phyloP scores from a whole-genome alignment of 768 basidiomycete genomes.

The Boletus sp. region DNA sequence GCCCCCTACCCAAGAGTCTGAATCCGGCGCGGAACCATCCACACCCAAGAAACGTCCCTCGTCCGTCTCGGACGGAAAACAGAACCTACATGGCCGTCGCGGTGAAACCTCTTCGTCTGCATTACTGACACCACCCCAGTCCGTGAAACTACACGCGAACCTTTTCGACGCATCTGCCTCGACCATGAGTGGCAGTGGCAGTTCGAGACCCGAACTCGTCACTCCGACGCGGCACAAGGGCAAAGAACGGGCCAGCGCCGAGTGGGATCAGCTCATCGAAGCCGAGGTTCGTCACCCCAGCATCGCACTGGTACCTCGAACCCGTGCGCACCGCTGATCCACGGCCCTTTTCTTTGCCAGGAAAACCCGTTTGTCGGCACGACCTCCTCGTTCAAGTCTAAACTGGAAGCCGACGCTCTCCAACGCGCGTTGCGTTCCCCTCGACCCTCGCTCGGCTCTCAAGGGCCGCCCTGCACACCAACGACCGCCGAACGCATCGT shows the following conservation, averaged over 20 bases:
- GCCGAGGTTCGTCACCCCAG: conserved; percentile 5
- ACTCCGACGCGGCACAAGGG: conserved; percentile 27
- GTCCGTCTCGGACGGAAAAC: neutral
- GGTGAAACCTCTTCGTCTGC: neutral
- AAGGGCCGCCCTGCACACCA: neutral
- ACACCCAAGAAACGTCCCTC: conserved; percentile 15
- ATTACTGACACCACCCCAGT: conserved; percentile 23
- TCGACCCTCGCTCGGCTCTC: neutral
- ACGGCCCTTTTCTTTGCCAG: neutral
- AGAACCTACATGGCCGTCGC: neutral
- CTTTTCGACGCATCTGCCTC: neutral
- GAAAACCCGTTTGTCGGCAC: conserved; percentile 17
- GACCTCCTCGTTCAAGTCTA: neutral
- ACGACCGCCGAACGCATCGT: conserved; percentile 27
- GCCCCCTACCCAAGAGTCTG: conserved; percentile 12
- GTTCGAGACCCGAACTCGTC: conserved; percentile 4
- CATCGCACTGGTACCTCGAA: neutral
- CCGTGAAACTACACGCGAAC: neutral
- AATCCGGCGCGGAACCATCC: neutral
- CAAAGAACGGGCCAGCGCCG: conserved; percentile 14
- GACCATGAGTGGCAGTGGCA: neutral
- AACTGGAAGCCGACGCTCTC: neutral
- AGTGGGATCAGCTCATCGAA: conserved; percentile 2
- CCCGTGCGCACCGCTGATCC: neutral
- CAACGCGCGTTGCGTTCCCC: neutral